Percentiles rank a stretch among this genome's conserved stretches.
phyloP scores from a whole-genome alignment of 139 green algal species.

The Tetraselmis striata region DNA sequence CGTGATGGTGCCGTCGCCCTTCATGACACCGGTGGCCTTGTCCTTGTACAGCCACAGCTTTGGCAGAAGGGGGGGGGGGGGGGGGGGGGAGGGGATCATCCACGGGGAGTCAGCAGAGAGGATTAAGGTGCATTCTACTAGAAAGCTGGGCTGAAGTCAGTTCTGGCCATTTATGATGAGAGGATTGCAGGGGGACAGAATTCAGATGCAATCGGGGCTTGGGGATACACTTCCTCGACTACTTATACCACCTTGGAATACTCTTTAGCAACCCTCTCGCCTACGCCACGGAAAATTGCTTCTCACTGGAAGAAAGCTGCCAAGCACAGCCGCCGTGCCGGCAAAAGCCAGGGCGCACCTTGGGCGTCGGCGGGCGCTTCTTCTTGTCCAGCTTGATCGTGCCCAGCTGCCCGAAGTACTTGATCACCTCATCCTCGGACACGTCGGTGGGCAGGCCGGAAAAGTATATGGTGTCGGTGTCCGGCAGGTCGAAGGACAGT shows the following conservation, averaged over 20 bases:
- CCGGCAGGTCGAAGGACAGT: constrained; percentile 50
- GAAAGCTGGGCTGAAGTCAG: no score
- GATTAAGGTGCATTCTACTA: no score
- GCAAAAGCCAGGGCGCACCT: constrained; percentile 55
- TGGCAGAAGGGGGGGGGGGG: background rate
- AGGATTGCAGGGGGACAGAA: no score
- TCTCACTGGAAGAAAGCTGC: no score
- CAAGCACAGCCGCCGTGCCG: no score
- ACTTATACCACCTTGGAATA: no score
- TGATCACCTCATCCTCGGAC: constrained; percentile 57
- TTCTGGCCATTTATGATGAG: no score
- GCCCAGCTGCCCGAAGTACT: constrained; percentile 75
- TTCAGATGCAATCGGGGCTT: no score
- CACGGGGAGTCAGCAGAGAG: no score
- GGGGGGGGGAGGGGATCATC: background rate
- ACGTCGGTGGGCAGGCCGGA: constrained; percentile 45
- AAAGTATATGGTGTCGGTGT: constrained; percentile 64
- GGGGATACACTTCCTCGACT: no score
- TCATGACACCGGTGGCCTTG: constrained; percentile 64
- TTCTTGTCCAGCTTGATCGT: constrained; percentile 72
- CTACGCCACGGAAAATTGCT: no score
- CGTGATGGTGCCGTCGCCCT: constrained; percentile 72
- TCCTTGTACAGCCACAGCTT: constrained; percentile 54
- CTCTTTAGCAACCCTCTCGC: no score
- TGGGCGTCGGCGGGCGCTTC: constrained; percentile 38